Base-by-base conservation (phyloP, 768 basidiomycete species). In the Leccinellum rugosiceps region DNA sequence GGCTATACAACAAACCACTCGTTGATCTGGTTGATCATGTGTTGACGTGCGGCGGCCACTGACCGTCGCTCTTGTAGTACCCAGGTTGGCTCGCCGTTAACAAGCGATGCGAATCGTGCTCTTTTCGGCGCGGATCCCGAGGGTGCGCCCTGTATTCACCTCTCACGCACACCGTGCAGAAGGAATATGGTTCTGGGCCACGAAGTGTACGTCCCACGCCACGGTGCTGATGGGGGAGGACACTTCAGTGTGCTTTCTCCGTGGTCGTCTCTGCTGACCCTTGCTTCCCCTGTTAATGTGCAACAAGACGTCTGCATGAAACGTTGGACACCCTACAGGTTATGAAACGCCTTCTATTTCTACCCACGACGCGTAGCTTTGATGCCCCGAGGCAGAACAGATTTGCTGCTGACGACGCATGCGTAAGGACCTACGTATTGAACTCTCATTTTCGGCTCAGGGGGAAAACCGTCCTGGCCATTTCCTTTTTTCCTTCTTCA, bases 321-420 rank as follows among this genome's bases (percentile, higher is more conserved):
- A 49, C 57, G 53, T 52, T 43, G 41, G 58, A 26, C 53, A 31
- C 35, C 26, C n/a, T 19, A 19, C 19, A 43, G 41, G 41, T 43
- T 52, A 60, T 57, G 65, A 43, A 53, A 57, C 13, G 38, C 45
- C 68, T 68, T 70, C 65, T 57, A 56, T 60, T 60, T 52, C 58
- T 47, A 52, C 50, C 10, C 53, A 65, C 65, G 57, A 47, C 57
- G 47, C 60, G 63, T 68, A 69, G 65, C 45, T 11, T 57, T 65
- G 59, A 58, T 60, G 60, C 58, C 58, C 62, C 19, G 50, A 60
- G 52, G 55, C 62, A 43, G 11, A 19, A 19, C 10, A 52, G 41
- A 53, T 32, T 23, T 9, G 41, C 38, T 53, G 51, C 32, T 57
- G 32, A 26, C 51, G 57, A 17, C 41, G 19, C 41, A n/a, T n/a